Base-by-base conservation (phyloP, 2,329 filamentous ascomycete species). In the Curvularia spicifera region DNA sequence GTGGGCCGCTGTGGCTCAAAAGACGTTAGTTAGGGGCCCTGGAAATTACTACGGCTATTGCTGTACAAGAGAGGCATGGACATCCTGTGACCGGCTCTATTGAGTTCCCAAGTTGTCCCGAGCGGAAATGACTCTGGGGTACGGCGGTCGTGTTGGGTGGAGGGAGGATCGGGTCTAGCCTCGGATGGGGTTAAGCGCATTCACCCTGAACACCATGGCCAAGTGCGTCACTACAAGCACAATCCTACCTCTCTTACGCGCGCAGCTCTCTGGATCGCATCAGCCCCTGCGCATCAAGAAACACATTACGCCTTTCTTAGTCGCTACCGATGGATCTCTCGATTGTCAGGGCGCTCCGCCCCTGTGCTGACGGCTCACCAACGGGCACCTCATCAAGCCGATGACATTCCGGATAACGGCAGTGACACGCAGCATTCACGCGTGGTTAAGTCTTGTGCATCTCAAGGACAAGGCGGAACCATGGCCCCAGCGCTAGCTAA, bases 91-190 rank as follows among this genome's bases (percentile, higher is more conserved):
- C 67, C 39, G 48, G 57, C 65, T 60, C 59, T 51, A 64, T 65
- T 59, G 48, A 59, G 64, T 64, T 63, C 65, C 64, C 61, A 67
- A 69, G 69, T 63, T 58, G 58, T 69, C 64, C 59, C 55, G 55
- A 51, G 57, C 64, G 61, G 69, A 72, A 72, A 73, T 73, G 69
- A 72, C 66, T 69, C 69, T 70, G 69, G 70, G 69, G 68, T 63
- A 68, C 43, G 46, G 53, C 46, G 42, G 51, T 50, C 51, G 51
- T 57, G 51, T 53, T 54, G 43, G 55, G 55, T 54, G 51, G 31
- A 45, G 24, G 9, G 31, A 37, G 45, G 45, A 42, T 53, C 45
- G 26, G 18, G 12, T 52, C 33, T 51, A 54, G 42, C 5, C 13
- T 42, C 44, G 37, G 47, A 53, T 49, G 53, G 18, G 51, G 51